Evolutionary conservation across 169 alveolate genomes (phyloP).

Genomic region (Condylostoma magnum): DNA sequence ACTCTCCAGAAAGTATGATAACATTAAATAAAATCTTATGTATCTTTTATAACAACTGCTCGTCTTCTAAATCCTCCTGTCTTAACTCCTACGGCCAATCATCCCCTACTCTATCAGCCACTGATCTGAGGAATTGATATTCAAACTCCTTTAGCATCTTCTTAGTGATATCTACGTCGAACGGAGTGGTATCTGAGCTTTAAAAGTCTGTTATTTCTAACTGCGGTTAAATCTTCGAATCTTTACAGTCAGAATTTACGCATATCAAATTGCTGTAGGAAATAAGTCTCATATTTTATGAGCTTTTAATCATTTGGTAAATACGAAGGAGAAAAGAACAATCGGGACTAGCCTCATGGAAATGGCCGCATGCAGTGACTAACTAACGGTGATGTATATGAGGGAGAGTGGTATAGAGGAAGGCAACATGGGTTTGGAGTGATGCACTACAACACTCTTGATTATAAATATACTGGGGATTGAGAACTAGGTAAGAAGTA

Average conservation of each 20-base stretch:
- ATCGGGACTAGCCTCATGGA: slow-evolving; percentile 3
- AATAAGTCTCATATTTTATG: too few relatives aligned
- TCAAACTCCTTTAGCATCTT: slow-evolving; percentile 43
- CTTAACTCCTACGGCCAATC: slow-evolving; percentile 39
- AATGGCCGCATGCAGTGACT: background rate
- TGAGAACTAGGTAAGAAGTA: slow-evolving; percentile 30
- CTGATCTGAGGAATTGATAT: slow-evolving; percentile 32
- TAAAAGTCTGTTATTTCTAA: too few relatives aligned
- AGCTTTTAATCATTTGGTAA: background rate
- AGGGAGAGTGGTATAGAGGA: slow-evolving; percentile 37
- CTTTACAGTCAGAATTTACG: too few relatives aligned
- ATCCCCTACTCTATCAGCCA: slow-evolving; percentile 21
- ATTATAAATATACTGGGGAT: slow-evolving; percentile 26
- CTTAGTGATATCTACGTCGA: slow-evolving; percentile 19
- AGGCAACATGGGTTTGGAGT: slow-evolving; percentile 24
- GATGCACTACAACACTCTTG: background rate
- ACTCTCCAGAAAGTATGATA: slow-evolving; percentile 46
- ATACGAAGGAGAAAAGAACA: slow-evolving; percentile 9
- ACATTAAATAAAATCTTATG: slow-evolving; percentile 39
- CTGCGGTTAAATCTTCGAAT: too few relatives aligned
- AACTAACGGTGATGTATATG: slow-evolving; percentile 42
- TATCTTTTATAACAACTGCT: slow-evolving; percentile 40
- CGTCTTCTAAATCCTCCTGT: slow-evolving; percentile 29
- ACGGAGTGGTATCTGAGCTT: slow-evolving; percentile 34
- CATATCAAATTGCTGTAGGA: too few relatives aligned